Base-by-base conservation (phyloP, 2,329 filamentous ascomycete species). In the Cladosporium colombiae region DNA sequence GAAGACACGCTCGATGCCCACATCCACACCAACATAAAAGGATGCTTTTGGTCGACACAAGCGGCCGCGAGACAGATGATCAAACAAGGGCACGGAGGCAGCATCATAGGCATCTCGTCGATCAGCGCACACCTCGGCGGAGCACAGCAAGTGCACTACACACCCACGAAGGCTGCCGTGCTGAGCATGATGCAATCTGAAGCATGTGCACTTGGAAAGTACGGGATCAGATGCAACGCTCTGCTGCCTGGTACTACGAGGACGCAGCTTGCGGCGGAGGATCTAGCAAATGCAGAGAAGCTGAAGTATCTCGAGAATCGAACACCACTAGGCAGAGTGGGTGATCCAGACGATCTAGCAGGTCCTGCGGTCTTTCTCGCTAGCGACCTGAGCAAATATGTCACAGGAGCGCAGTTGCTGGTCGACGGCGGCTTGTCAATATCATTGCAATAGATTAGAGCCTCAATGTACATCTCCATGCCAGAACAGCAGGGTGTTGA, bases 351-450 rank as follows among this genome's bases (percentile, higher is more conserved):
- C n/a, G 92, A 96, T 81, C 76, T 96, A 76, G 91, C 88, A 0
- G 92, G 92, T 0, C 92, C 92, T 1, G 92, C 92, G 5, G 88
- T 96, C 31, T 96, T 96, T 78, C 81, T 96, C 74, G 92, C 90
- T 0, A 91, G 89, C 73, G 90, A 91, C 67, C 78, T 96, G 79
- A 93, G 89, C 76, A 86, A 86, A 27, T 94, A 93, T 79, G 90
- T 94, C 79, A 94, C 88, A 66, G 92, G 92, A 0, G 89, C 91
- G 18, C 91, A 95, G 78, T 74, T 97, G 70, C 77, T 97, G 68
- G 93, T 97, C 18, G 93, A 97, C 78, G 93, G 93, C 14, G 93
- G 93, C 0, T 77, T 94, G 68, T 97, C 95, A 82, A 92, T 96
- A n/a, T 96, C 96, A 78, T 81, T 96, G 72, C 92, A 95, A 78